Evolutionary conservation across 2,329 filamentous ascomycete genomes (phyloP).

Genomic region (Chrysosphaeria jannelii): DNA sequence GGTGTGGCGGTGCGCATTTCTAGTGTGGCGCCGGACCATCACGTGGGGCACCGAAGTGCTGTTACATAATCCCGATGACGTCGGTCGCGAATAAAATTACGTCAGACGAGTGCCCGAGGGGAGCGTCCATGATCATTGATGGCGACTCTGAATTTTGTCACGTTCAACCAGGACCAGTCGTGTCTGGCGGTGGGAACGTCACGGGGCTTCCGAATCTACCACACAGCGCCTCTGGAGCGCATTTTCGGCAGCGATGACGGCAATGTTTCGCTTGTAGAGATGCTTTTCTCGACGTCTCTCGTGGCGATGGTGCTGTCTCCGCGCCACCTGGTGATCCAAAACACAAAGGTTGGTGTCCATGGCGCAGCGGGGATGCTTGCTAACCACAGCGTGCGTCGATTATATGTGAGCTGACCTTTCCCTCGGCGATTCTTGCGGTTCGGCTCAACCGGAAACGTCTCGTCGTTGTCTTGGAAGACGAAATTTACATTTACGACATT

Average conservation of each 20-base stretch:
- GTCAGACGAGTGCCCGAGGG: too few species aligned
- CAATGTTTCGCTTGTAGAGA: conserved; percentile 88
- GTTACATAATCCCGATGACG: conserved; percentile 1
- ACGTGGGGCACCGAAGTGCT: neutral
- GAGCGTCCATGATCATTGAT: conserved; percentile 17
- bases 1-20: too few species aligned
- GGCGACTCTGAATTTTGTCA: conserved; percentile 78
- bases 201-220: conserved; percentile 85
- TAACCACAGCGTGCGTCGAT: conserved; percentile 30
- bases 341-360: conserved; percentile 45
- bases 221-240: conserved; percentile 84
- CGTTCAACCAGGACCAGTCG: conserved; percentile 97
- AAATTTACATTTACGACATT: conserved; percentile 96
- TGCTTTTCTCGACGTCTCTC: conserved; percentile 93
- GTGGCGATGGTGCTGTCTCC: conserved; percentile 84
- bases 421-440: conserved; percentile 81
- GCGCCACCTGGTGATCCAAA: conserved; percentile 77
- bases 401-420: conserved; percentile 96
- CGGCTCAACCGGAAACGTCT: conserved; percentile 82
- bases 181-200: conserved; percentile 86
- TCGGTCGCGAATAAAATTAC: too few species aligned
- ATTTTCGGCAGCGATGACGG: conserved; percentile 85
- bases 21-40: too few species aligned
- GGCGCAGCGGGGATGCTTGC: neutral
- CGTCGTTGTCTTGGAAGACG: conserved; percentile 76